phyloP scores from a whole-genome alignment of 768 basidiomycete species.

The Rhodotorula taiwanensis region DNA sequence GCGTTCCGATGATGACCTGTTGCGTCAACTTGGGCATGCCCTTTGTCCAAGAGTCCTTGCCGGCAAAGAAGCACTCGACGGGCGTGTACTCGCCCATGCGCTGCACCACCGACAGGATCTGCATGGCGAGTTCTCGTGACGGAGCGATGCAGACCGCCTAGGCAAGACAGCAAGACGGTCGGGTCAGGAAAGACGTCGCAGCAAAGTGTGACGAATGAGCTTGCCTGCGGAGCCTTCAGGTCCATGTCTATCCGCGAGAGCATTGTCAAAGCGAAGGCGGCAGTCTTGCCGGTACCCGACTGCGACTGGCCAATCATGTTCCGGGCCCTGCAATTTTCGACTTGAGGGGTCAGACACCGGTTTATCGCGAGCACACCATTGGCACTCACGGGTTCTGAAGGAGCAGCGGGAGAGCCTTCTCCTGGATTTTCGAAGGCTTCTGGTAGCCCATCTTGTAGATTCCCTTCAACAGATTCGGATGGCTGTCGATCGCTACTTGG shows the following conservation, averaged over 20 bases:
- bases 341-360: not conserved
- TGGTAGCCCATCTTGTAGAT: slow-evolving; percentile 92
- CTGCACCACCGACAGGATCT: slow-evolving; percentile 91
- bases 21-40: slow-evolving; percentile 56
- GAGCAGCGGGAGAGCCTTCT: slow-evolving; percentile 85
- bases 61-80: slow-evolving; percentile 90
- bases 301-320: slow-evolving; percentile 99
- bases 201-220: no score
- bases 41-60: slow-evolving; percentile 59
- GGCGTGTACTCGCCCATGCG: slow-evolving; percentile 92
- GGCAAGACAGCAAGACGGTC: not conserved
- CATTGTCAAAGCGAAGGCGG: slow-evolving; percentile 97
- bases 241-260: slow-evolving; percentile 83
- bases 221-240: slow-evolving; percentile 72
- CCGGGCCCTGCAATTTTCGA: slow-evolving; percentile 68
- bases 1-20: slow-evolving; percentile 91
- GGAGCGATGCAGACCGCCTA: slow-evolving; percentile 97
- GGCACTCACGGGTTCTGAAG: slow-evolving; percentile 73
- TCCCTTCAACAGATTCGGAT: slow-evolving; percentile 82
- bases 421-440: slow-evolving; percentile 98
- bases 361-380: not conserved
- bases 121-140: slow-evolving; percentile 90
- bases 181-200: not conserved
- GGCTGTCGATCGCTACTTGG: slow-evolving; percentile 49
- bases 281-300: slow-evolving; percentile 97